Conservation (phyloP, 371 early-diverging fungal genomes). For the Entomophthora muscae region DNA sequence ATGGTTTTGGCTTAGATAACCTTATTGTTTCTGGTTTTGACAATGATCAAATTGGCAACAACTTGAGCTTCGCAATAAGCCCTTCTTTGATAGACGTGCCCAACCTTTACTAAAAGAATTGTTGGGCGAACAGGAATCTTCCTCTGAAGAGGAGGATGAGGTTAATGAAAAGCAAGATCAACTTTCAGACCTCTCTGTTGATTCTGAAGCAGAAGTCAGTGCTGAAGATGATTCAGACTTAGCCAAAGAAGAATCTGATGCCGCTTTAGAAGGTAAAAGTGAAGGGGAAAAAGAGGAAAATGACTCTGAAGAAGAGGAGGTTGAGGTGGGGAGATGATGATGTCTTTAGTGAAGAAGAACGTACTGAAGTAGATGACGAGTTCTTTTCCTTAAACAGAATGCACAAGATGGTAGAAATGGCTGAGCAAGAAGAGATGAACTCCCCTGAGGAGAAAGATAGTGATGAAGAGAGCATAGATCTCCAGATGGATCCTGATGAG, state of each 20-base stretch:
- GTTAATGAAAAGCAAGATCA: slow-evolving; percentile 8
- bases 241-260: slow-evolving; percentile 8
- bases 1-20: background rate
- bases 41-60: slow-evolving; percentile 87
- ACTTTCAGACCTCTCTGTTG: slow-evolving; percentile 11
- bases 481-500: slow-evolving; percentile 18
- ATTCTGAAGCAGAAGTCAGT: slow-evolving; percentile 5
- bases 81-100: slow-evolving; percentile 42
- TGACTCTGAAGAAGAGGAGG: slow-evolving; percentile 15
- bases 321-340: slow-evolving; percentile 13
- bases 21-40: slow-evolving; percentile 54
- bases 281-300: slow-evolving; percentile 13
- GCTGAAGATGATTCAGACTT: slow-evolving; percentile 7
- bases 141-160: slow-evolving; percentile 6
- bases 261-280: slow-evolving; percentile 11
- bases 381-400: slow-evolving; percentile 37
- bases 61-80: slow-evolving; percentile 63
- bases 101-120: slow-evolving; percentile 25
- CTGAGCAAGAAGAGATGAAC: slow-evolving; percentile 16
- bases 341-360: slow-evolving; percentile 11
- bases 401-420: slow-evolving; percentile 20
- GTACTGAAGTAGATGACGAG: slow-evolving; percentile 37
- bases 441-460: slow-evolving; percentile 14
- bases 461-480: slow-evolving; percentile 16
- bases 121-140: background rate